phyloP scores from a whole-genome alignment of 1,284 basidiomycete species.

The Xanthoconium separans region DNA sequence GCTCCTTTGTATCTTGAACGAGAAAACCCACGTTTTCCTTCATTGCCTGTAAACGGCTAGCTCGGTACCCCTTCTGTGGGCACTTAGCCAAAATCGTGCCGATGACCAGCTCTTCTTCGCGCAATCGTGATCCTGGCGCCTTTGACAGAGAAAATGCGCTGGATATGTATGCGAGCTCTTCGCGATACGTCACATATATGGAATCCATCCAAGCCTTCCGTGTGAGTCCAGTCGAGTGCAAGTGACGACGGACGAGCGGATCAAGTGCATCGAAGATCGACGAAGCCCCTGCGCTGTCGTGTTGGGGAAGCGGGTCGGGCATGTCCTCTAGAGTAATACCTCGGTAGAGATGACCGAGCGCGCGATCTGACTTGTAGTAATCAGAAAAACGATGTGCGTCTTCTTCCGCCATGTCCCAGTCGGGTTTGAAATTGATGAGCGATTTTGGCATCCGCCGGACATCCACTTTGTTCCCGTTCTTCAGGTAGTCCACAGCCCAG shows the following conservation, averaged over 20 bases:
- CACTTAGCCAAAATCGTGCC: slow-evolving; percentile 4
- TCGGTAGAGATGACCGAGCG: slow-evolving; percentile 8
- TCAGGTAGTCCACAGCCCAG: slow-evolving; percentile 8
- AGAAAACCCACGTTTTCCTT: slow-evolving; percentile 6
- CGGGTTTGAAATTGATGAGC: slow-evolving; percentile 12
- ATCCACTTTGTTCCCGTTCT: slow-evolving; percentile 10
- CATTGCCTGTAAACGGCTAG: background rate
- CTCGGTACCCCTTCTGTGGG: slow-evolving; percentile 1
- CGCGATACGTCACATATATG: slow-evolving; percentile 5
- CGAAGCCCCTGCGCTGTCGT: background rate
- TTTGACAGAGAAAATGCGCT: slow-evolving; percentile 4
- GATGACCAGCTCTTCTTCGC: slow-evolving; percentile 6
- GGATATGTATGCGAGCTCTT: slow-evolving; percentile 5
- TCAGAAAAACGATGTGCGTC: slow-evolving; percentile 1
- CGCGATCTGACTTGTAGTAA: slow-evolving; percentile 6
- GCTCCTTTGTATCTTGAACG: background rate
- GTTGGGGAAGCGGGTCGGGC: background rate
- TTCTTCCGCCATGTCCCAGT: slow-evolving; percentile 5
- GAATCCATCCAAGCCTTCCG: background rate
- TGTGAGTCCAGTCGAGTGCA: background rate
- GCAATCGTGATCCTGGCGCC: background rate
- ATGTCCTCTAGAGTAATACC: slow-evolving; percentile 1
- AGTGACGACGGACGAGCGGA: background rate
- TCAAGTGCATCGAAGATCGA: background rate
- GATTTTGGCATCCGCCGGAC: slow-evolving; percentile 2